A percentile compares a stretch with the other conserved stretches of the same genome.
Conservation (phyloP, 2,329 filamentous ascomycete species). For the Pseudogymnoascus sp. region DNA sequence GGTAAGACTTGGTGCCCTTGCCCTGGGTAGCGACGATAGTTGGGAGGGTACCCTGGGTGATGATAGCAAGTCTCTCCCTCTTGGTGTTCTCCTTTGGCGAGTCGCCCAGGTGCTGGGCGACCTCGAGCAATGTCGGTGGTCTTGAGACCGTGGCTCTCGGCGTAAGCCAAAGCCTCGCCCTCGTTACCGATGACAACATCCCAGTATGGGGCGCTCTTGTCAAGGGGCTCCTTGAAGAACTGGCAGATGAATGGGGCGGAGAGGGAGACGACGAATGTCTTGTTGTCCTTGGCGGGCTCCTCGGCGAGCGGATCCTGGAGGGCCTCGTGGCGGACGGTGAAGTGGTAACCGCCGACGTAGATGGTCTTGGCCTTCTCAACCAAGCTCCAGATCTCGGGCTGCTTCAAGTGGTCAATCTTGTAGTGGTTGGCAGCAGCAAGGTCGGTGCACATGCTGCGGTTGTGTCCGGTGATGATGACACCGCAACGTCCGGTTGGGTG, state of each 20-base stretch:
- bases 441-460: conserved; percentile 91
- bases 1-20: conserved; percentile 64
- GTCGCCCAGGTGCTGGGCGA: conserved; percentile 78
- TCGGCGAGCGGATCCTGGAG: conserved; percentile 89
- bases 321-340: conserved; percentile 90
- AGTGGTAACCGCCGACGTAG: conserved; percentile 94
- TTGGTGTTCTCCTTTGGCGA: conserved; percentile 87
- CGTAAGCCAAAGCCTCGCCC: conserved; percentile 84
- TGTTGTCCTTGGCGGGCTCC: conserved; percentile 83
- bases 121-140: conserved; percentile 74
- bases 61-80: conserved; percentile 77
- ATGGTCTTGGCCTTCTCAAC: conserved; percentile 83
- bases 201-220: conserved; percentile 82
- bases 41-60: conserved; percentile 91
- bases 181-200: conserved; percentile 97
- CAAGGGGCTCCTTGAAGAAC: conserved; percentile 95
- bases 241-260: conserved; percentile 93
- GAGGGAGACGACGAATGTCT: conserved; percentile 85
- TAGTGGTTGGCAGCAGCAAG: conserved; percentile 96
- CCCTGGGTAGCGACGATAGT: conserved; percentile 77
- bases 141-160: conserved; percentile 69
- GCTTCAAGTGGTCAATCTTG: conserved; percentile 87
- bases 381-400: conserved; percentile 82
- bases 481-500: conserved; percentile 88
- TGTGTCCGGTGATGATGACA: conserved; percentile 93